Evolutionary conservation across 192 early-diverging fungal genomes (phyloP), one percentile per base, ranked within the genome.

Genomic region (Pilaira anomala): DNA sequence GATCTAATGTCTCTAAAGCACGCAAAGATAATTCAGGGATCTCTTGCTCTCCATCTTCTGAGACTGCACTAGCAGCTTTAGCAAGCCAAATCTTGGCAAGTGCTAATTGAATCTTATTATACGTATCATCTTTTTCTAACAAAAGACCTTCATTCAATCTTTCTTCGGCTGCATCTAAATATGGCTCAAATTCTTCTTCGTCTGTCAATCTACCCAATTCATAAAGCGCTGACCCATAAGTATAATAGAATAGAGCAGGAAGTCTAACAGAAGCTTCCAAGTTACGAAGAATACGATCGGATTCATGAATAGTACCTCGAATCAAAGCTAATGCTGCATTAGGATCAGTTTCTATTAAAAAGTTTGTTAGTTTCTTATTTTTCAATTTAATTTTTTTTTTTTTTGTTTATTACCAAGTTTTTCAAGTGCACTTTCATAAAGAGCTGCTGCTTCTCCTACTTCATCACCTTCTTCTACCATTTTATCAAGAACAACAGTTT

Each of bases 291-390:
- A 83, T 83, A 44, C 80, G 65, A 52, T 83, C 80, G 28, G 76
- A 79, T 57, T 83, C 80, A 48, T 83, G 80, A 26, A 83, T 75
- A 0, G 78, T 78, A 3, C 80, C 80, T 22, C 80, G 76, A 28
- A 83, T 49, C 3, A 76, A 46, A 6, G 74, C n/a, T 8, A 65
- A 28, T 30, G 76, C 77, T 39, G 73, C 73, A 18, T 65, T 69
- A 5, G 76, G 60, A 18, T 69, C 65, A 1, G 58, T 68, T 42
- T 74, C 76, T 62, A 67, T 7, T 1, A 40, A 13, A 22, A 4
- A 14, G 13, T 33, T 4, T 18, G 21, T 58, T 58, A 58, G 14
- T 22, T 22, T 18, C 19, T 18, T 54, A n/a, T 30, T 14, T 30
- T 13, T 14, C 28, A 36, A 36, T 28, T 7, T 7, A 54, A 18